Evolutionary conservation across 1,284 basidiomycete species (phyloP), one percentile per base, ranked within the genome.

Genomic region (Trichosporon faecale): DNA sequence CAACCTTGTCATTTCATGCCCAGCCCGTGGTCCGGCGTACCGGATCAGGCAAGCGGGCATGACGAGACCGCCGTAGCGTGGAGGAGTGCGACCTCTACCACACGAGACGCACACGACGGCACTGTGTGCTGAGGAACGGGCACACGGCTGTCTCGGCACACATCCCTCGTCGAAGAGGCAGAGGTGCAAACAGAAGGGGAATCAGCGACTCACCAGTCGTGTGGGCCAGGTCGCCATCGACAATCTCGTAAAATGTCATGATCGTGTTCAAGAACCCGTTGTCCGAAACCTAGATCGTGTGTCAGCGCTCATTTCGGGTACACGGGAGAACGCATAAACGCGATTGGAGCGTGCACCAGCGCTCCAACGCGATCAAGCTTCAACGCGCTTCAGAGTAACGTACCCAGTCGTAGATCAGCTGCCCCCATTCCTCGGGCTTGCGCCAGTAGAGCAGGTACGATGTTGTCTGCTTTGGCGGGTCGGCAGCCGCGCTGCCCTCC

Each of bases 241-340:
- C 84, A 23, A 88, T 78, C 75, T 88, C 87, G 73, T 85, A 87
- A 65, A 87, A 84, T 0, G 87, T 88, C 82, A 88, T 82, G 76
- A 88, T 86, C 35, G 82, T 83, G 49, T 83, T 82, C 29, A 81
- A 85, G 72, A 86, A 82, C 0, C 87, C 87, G 29, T 85, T 86
- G 18, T 84, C 83, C n/a, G 81, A 81, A 35, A 85, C 77, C 85
- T 86, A 72, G 1, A 52, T 52, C 49, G 49, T 12, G 14, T 33
- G 64, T 68, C 16, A 66, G 63, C 31, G 25, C n/a, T n/a, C 64
- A 16, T 29, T 27, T 23, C 21, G 14, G 16, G 18, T 44, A 37
- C 12, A 23, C 35, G 52, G 37, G 60, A 63, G 18, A 27, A 46
- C 40, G 40, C 40, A 44, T 44, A 44, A n/a, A 44, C 40, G 40